These are phyloP conservation scores for Phytopythium aichiense DNA, from an alignment of 352 stramenopile species.

Conservation along the genomic window DNA sequence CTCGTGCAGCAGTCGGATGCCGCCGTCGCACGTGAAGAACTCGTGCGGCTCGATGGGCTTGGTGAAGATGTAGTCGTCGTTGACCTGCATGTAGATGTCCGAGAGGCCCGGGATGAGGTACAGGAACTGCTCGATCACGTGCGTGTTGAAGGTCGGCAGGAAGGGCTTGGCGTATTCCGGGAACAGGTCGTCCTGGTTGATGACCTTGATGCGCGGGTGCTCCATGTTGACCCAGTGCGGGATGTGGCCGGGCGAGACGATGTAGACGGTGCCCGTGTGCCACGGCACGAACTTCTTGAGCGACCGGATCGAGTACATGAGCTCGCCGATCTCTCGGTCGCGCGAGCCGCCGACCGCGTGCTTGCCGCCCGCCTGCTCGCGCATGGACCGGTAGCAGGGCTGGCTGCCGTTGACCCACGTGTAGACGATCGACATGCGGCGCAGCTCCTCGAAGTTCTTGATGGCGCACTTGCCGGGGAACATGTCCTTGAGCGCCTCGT, in stretches of 20 bases:
- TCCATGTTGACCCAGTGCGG: slow-evolving; percentile 78
- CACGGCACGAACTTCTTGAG: slow-evolving; percentile 81
- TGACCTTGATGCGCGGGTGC: slow-evolving; percentile 80
- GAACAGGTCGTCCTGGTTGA: slow-evolving; percentile 87
- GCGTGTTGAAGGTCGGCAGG: slow-evolving; percentile 84
- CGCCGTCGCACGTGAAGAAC: slow-evolving; percentile 86
- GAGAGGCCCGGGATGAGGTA: slow-evolving; percentile 81
- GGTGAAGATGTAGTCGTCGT: slow-evolving; percentile 88
- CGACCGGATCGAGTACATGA: slow-evolving; percentile 86
- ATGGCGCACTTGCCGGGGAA: slow-evolving; percentile 80
- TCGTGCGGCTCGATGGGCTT: slow-evolving; percentile 75
- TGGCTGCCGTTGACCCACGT: slow-evolving; percentile 87
- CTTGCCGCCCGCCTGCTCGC: slow-evolving; percentile 63
- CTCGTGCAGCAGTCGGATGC: slow-evolving; percentile 80
- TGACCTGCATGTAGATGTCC: slow-evolving; percentile 88
- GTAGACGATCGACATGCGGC: slow-evolving; percentile 87
- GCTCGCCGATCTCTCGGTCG: slow-evolving; percentile 85
- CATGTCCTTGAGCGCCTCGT: slow-evolving; percentile 43
- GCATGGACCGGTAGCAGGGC: slow-evolving; percentile 76
- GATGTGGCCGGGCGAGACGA: slow-evolving; percentile 80
- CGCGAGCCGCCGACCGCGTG: slow-evolving; percentile 71
- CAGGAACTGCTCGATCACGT: slow-evolving; percentile 88
- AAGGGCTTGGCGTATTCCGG: slow-evolving; percentile 76
- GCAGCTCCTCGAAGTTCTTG: slow-evolving; percentile 82
- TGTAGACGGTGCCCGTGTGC: slow-evolving; percentile 83